A percentile compares a stretch with the other conserved stretches of the same genome.
These are phyloP conservation scores for Triticum aestivum DNA, from an alignment of 176 grass and related monocot species.

Conservation along the genomic window IWGSC_CS_RefSeq_v2.1 NC_057799.1:480075384-480075883, in stretches of 20 bases:
- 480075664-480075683: slow-evolving; percentile 85
- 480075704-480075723: slow-evolving; percentile 20
- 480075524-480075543: slow-evolving; percentile 35
- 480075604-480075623: neutral
- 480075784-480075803: slow-evolving; percentile 38
- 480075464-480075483: slow-evolving; percentile 48
- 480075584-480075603: neutral
- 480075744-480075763: slow-evolving; percentile 39
- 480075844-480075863: slow-evolving; percentile 67
- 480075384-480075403: slow-evolving; percentile 47
- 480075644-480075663: slow-evolving; percentile 57
- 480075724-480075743: slow-evolving; percentile 49
- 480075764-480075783: neutral
- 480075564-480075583: slow-evolving; percentile 50
- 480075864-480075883: slow-evolving; percentile 43
- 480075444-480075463: slow-evolving; percentile 48
- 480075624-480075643: slow-evolving; percentile 33
- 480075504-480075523: slow-evolving; percentile 34
- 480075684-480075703: slow-evolving; percentile 40
- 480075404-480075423: slow-evolving; percentile 51
- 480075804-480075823: slow-evolving; percentile 62
- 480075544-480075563: slow-evolving; percentile 40
- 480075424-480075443: slow-evolving; percentile 69
- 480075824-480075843: slow-evolving; percentile 57
- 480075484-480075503: slow-evolving; percentile 27